Percentiles rank a stretch among this genome's conserved stretches.
These are phyloP conservation scores for Talaromyces adpressus DNA, from an alignment of 495 filamentous ascomycete species.

Conservation along the genomic window DNA sequence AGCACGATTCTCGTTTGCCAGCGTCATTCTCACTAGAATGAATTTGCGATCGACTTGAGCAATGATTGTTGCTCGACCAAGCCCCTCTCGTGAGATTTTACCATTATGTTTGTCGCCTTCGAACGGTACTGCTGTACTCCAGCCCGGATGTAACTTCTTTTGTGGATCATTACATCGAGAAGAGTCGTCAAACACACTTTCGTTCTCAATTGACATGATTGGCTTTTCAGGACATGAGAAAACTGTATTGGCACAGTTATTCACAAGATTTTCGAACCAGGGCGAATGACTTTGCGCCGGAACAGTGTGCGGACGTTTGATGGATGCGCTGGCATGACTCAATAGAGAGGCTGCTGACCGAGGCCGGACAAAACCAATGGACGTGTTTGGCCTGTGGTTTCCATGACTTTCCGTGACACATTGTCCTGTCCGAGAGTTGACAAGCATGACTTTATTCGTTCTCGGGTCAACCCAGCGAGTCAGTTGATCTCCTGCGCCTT, in stretches of 20 bases:
- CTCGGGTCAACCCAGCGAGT: constrained; percentile 63
- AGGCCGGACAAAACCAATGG: constrained; percentile 9
- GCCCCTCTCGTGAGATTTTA: constrained; percentile 58
- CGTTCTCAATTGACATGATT: constrained; percentile 32
- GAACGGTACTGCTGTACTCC: neutral
- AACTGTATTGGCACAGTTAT: constrained; percentile 55
- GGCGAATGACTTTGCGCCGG: constrained; percentile 7
- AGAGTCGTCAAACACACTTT: neutral
- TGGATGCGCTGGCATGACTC: neutral
- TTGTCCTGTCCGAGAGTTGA: constrained; percentile 59
- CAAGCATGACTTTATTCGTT: constrained; percentile 48
- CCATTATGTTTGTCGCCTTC: constrained; percentile 18
- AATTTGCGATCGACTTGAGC: constrained; percentile 88
- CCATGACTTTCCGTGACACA: constrained; percentile 21
- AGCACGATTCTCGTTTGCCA: neutral
- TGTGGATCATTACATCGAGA: neutral
- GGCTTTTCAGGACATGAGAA: constrained; percentile 47
- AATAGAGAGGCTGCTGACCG: constrained; percentile 16
- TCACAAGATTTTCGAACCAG: constrained; percentile 34
- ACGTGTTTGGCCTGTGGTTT: constrained; percentile 3
- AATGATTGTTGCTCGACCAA: constrained; percentile 60
- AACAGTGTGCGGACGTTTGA: constrained; percentile 14
- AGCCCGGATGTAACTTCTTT: neutral
- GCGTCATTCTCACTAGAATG: constrained; percentile 58
- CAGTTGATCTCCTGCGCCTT: constrained; percentile 18